Evolutionary conservation across 768 basidiomycete species (phyloP).

Genomic region (Lentinula raphanica): DNA sequence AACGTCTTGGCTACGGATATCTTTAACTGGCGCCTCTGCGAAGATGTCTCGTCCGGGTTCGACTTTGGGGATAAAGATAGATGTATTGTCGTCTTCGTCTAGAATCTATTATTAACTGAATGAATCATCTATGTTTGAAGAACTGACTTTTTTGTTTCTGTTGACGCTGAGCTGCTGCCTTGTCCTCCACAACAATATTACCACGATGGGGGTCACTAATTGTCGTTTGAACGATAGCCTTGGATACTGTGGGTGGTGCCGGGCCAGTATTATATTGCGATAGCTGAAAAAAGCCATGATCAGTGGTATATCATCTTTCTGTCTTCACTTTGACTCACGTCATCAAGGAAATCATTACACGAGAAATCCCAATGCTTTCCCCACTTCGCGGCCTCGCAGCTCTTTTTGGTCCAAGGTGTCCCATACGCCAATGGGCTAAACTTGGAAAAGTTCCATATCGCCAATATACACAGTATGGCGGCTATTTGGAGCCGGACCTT

Average conservation of each 20-base stretch:
- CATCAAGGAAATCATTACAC: conserved; percentile 70
- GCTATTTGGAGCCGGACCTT: conserved; percentile 77
- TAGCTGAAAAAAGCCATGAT: conserved; percentile 37
- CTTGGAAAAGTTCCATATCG: conserved; percentile 71
- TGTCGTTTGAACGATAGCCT: conserved; percentile 34
- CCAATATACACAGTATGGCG: conserved; percentile 63
- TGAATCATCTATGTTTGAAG: too few relatives aligned
- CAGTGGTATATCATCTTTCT: not conserved
- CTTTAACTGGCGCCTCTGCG: conserved; percentile 41
- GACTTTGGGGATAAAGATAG: conserved; percentile 43
- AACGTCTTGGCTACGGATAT: conserved; percentile 40
- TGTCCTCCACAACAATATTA: conserved; percentile 49
- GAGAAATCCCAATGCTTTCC: conserved; percentile 94
- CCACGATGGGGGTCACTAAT: conserved; percentile 51
- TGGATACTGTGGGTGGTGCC: conserved; percentile 32
- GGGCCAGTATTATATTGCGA: conserved; percentile 40
- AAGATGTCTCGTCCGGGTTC: conserved; percentile 79
- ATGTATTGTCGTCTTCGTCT: conserved; percentile 26
- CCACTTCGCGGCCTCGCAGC: conserved; percentile 79
- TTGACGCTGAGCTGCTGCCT: conserved; percentile 15
- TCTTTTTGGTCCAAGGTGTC: conserved; percentile 73
- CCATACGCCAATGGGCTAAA: conserved; percentile 86
- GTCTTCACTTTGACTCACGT: conserved; percentile 43
- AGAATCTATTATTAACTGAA: not conserved
- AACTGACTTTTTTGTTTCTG: conserved; percentile 5